Evolutionary conservation across 305 asterid genomes (phyloP), one percentile per base, ranked within the genome.

Genomic region (Plantago coronopus): DNA sequence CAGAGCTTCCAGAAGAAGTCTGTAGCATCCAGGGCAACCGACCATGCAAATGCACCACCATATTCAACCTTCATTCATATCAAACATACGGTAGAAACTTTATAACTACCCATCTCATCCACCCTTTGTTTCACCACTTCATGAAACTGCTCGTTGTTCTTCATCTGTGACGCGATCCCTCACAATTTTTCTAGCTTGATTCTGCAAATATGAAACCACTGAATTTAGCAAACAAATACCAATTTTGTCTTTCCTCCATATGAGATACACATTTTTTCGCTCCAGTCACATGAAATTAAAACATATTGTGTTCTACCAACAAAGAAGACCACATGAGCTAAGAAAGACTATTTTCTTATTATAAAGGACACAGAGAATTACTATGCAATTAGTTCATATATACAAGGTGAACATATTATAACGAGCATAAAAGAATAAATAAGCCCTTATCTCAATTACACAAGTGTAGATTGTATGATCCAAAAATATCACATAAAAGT

Each of bases 71-170:
- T 42, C 47, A 68, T 54, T 44, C 69, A 63, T 64, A 44, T 20
- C 23, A 67, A 16, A 59, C 67, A 62, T 58, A 17, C 21, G 25
- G 48, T 29, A 64, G 38, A 61, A 4, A 25, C 18, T 45, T 70
- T 51, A 63, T 54, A 23, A 48, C 40, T 19, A 54, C 63, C 62
- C n/a, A 71, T 45, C 40, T 53, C 29, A 21, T 51, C 37, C 16
- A 6, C 18, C 40, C 64, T 46, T 67, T 45, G 48, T 56, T 62
- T 37, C 69, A 46, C 17, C 44, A 6, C 56, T 43, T 78, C 85
- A 85, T 54, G 87, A 77, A 66, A 61, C 81, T 20, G 87, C 85
- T 72, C 79, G 69, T 63, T 44, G 17, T 40, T 69, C 79, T 38
- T 63, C 76, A 17, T 54, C 78, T 40, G 51, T 16, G 17, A 25